Base-by-base conservation (phyloP, 2,329 filamentous ascomycete genomes). In the Aspergillus pseudoglaucus region DNA sequence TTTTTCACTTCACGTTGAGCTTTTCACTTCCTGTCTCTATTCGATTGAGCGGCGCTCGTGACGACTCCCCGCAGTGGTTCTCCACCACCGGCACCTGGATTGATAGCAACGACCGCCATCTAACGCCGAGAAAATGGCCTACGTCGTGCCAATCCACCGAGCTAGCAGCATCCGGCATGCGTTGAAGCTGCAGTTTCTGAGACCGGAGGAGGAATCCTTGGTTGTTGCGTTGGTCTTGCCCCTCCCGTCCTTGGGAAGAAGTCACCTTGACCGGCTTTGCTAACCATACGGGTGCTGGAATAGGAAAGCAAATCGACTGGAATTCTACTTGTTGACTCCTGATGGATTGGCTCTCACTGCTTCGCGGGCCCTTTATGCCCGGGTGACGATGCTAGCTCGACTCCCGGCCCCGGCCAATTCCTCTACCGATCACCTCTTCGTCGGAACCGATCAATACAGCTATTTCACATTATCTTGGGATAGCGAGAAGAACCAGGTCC, bases 381-480 rank as follows among this genome's bases (percentile, higher is more conserved):
- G 86, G 56, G 84, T 97, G 57, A 85, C 87, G 6, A 88, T 96
- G 75, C 76, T 98, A 42, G 83, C 83, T 22, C 60, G 64, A 17
- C 61, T 69, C 4, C 63, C 64, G 1, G 57, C 61, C 3, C 89
- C 90, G 5, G 81, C 82, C 43, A 81, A 88, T 57, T 83, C 84
- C 23, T 70, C 77, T 4, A 88, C 84, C 42, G 90, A 97, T 58
- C 82, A 96, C 52, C 80, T 98, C 51, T 95, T 98, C 64, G 80
- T 98, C 48, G 91, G 90, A 44, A 98, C 93, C 42, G 87, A 95
- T 63, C 83, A 87, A 47, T 87, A 88, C 58, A 84, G 90, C 60
- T 97, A 95, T 71, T 95, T 97, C 67, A 95, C 89, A 1, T 69
- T 95, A 17, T 83, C 79, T 14, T 98, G 93, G 90, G 83, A 96